Base-by-base conservation (phyloP, 768 basidiomycete species). In the Lentinus tigrinus region DNA sequence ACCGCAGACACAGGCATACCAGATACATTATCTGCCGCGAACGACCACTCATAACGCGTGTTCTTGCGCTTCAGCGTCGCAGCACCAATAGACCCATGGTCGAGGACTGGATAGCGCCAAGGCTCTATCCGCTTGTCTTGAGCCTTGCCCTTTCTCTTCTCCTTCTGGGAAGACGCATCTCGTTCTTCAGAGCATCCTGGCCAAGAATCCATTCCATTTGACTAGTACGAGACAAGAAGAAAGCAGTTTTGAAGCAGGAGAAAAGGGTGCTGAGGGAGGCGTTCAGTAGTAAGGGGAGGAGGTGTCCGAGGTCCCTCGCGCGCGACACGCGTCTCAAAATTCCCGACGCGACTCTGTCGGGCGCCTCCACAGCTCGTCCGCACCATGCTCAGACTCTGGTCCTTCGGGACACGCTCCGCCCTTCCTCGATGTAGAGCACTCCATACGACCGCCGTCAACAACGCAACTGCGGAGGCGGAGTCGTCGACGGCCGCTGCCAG, bases 151-250 rank as follows among this genome's bases (percentile, higher is more conserved):
- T 74, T 70, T 57, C 70, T 65, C 49, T 69, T 70, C 40, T 38
- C 44, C 36, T 52, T 60, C 17, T 42, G 40, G 19, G 40, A 54
- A 64, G 70, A 75, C 75, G 65, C 78, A 72, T 77, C 82, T 77
- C 67, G 77, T 19, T 47, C 54, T 3, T 38, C 24, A 14, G 19
- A 49, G 42, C 53, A 53, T 8, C 47, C 72, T 38, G 87, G 88
- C 88, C 88, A 90, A 71, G 76, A 78, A 71, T 85, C 85, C 88
- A 91, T 90, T 84, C 85, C 86, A 89, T 85, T 77, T 73, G 75
- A 73, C 48, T 55, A 40, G 51, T 42, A 38, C 42, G 28, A 28
- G 38, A 50, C 31, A 27, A n/a, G 23, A 11, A 31, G 31, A 11
- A 31, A 31, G 31, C 31, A 31, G 31, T 3, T 31, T 31, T 11